phyloP scores from a whole-genome alignment of 768 basidiomycete species.

The Leccinum disarticulatum region DNA sequence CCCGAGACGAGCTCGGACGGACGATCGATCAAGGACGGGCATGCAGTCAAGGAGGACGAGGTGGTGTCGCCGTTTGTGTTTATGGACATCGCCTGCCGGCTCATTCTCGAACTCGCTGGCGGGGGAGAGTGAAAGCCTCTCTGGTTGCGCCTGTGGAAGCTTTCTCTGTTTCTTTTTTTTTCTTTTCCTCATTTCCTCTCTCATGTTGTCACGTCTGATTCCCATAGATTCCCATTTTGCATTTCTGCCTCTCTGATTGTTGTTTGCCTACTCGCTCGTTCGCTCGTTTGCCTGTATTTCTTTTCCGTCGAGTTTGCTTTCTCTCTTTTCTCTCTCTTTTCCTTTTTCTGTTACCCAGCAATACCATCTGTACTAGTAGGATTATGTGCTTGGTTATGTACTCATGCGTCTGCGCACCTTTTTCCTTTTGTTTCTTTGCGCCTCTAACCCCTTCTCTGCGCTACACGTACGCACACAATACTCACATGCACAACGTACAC shows the following conservation, averaged over 20 bases:
- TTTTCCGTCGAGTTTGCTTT: background rate
- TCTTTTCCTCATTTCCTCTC: background rate
- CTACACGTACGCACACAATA: background rate
- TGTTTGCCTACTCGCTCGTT: slow-evolving; percentile 11
- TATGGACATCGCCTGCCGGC: slow-evolving; percentile 90
- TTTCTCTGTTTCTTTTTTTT: background rate
- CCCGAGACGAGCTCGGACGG: slow-evolving; percentile 58
- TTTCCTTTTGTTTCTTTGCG: background rate
- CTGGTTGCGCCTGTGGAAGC: background rate
- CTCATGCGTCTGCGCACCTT: slow-evolving; percentile 3
- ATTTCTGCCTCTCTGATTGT: slow-evolving; percentile 11
- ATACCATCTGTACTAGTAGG: slow-evolving; percentile 22
- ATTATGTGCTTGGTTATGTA: slow-evolving; percentile 18
- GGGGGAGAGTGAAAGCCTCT: slow-evolving; percentile 39
- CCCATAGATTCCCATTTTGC: slow-evolving; percentile 13
- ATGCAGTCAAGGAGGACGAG: slow-evolving; percentile 51
- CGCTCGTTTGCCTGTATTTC: slow-evolving; percentile 5
- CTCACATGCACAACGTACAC: background rate
- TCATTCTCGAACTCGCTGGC: slow-evolving; percentile 93
- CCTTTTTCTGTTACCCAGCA: slow-evolving; percentile 7
- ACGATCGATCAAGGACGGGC: slow-evolving; percentile 51
- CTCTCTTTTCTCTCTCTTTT: background rate
- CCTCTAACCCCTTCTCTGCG: background rate
- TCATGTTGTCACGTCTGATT: slow-evolving; percentile 10
- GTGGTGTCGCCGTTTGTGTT: slow-evolving; percentile 90